Percentiles rank a stretch among this genome's conserved stretches.
These are phyloP conservation scores for Corylus heterophylla DNA, from an alignment of 306 rosid species.

Conservation along the genomic window DNA sequence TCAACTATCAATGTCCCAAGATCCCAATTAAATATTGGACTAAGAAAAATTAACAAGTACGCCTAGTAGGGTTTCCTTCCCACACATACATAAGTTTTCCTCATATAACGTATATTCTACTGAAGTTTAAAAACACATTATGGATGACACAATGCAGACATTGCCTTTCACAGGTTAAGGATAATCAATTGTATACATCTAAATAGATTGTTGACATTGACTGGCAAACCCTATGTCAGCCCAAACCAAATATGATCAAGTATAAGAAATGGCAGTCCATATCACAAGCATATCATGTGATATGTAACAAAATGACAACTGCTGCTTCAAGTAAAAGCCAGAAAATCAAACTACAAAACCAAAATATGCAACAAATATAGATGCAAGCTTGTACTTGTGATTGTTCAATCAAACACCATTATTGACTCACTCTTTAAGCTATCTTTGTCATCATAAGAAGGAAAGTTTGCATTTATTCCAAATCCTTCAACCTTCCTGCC, in stretches of 20 bases:
- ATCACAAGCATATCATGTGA: constrained; percentile 10
- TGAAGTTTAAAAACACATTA: not conserved
- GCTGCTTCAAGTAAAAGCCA: not conserved
- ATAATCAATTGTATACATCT: not conserved
- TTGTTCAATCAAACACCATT: constrained; percentile 16
- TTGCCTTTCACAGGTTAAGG: not conserved
- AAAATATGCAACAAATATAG: constrained; percentile 10
- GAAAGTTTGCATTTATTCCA: constrained; percentile 54
- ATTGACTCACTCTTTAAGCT: constrained; percentile 58
- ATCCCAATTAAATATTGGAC: not conserved
- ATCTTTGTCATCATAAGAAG: constrained; percentile 72
- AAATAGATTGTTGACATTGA: constrained; percentile 4
- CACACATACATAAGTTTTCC: not conserved
- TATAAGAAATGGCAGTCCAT: not conserved
- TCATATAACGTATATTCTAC: not conserved
- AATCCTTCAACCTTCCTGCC: constrained; percentile 66
- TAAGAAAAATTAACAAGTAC: not conserved
- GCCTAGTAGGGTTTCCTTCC: not conserved
- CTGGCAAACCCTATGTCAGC: not conserved
- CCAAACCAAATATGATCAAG: not conserved
- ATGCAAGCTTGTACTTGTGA: constrained; percentile 13
- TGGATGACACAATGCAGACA: not conserved
- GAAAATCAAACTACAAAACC: constrained; percentile 10
- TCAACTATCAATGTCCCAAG: not conserved
- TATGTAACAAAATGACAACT: constrained; percentile 4